Evolutionary conservation across 768 basidiomycete genomes (phyloP).

Genomic region (Rhodosporidiobolus sp.): DNA sequence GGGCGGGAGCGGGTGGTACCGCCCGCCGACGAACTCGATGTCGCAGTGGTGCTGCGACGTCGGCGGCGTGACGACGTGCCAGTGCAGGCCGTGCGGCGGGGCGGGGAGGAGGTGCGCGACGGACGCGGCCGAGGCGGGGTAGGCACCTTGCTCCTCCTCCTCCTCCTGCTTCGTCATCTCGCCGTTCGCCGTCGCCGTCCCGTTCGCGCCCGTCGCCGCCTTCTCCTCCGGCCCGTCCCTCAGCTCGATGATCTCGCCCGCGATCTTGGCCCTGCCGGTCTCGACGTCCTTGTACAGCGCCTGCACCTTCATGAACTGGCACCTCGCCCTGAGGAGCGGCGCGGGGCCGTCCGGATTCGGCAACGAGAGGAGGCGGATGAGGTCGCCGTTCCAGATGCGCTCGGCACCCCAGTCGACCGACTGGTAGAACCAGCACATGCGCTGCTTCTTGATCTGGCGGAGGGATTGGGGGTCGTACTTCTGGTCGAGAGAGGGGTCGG

Average conservation of each 20-base stretch:
- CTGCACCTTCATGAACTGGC: slow-evolving; percentile 12
- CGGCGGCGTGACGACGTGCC: slow-evolving; percentile 63
- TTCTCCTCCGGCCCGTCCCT: background rate
- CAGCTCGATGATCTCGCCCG: slow-evolving; percentile 20
- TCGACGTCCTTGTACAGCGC: slow-evolving; percentile 21
- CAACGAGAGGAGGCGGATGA: slow-evolving; percentile 40
- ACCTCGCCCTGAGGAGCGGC: too few relatives aligned
- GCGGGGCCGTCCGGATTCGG: too few relatives aligned
- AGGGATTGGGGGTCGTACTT: background rate
- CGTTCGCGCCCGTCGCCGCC: background rate
- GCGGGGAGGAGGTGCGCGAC: slow-evolving; percentile 57
- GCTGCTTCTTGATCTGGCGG: slow-evolving; percentile 26
- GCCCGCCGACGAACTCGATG: slow-evolving; percentile 67
- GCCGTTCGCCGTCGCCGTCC: background rate
- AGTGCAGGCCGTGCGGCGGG: slow-evolving; percentile 66
- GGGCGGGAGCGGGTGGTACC: slow-evolving; percentile 64
- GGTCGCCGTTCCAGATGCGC: slow-evolving; percentile 29
- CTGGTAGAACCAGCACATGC: slow-evolving; percentile 24
- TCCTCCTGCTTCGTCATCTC: slow-evolving; percentile 24
- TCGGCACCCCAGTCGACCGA: slow-evolving; percentile 27
- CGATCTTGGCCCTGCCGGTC: background rate
- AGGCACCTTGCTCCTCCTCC: background rate
- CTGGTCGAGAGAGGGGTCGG: slow-evolving; percentile 37
- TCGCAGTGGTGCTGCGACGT: slow-evolving; percentile 66
- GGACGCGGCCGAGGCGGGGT: background rate